phyloP scores from a whole-genome alignment of 2,329 filamentous ascomycete species.

The Metarhizium brunneum region DNA sequence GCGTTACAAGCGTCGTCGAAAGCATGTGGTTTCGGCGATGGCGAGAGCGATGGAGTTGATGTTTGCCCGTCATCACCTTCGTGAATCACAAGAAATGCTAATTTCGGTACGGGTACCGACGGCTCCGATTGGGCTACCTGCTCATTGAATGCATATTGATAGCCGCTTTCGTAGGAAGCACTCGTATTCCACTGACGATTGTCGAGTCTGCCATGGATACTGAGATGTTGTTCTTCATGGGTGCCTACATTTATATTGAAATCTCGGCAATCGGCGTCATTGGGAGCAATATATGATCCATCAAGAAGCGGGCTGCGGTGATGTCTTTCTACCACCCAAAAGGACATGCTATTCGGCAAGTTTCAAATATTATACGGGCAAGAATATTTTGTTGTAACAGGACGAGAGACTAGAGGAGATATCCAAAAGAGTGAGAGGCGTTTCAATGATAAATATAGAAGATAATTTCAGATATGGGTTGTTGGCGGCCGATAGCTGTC shows the following conservation, averaged over 20 bases:
- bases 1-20: background rate
- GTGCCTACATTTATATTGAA: background rate
- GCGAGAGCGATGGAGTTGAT: conserved; percentile 8
- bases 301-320: conserved; percentile 15
- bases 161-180: background rate
- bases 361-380: background rate
- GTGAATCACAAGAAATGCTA: conserved; percentile 29
- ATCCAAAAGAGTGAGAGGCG: background rate
- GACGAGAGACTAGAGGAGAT: background rate
- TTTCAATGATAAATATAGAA: background rate
- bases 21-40: conserved; percentile 11
- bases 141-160: background rate
- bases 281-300: background rate
- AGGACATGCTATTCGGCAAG: conserved; percentile 22
- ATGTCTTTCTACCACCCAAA: conserved; percentile 26
- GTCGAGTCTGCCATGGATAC: background rate
- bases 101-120: conserved; percentile 21
- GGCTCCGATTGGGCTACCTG: conserved; percentile 3
- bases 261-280: conserved; percentile 1
- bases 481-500: background rate
- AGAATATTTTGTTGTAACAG: background rate
- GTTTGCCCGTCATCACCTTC: conserved; percentile 17
- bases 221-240: background rate
- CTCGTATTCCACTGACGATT: background rate
- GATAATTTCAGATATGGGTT: background rate